Base-by-base conservation (phyloP, 1,284 basidiomycete species). In the Cystobasidium pallidum region DNA sequence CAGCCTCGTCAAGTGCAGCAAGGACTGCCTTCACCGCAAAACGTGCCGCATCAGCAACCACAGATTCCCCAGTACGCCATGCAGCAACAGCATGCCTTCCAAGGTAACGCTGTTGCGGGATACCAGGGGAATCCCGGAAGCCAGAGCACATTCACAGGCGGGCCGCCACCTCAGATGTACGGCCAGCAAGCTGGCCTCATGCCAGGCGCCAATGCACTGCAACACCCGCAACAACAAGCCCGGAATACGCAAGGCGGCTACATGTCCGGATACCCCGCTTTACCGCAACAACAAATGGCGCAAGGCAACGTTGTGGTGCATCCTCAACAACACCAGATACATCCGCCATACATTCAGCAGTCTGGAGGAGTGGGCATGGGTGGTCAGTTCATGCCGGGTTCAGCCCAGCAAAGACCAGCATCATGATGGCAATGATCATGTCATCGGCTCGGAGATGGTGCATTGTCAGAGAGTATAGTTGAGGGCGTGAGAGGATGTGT, bases 61-160 rank as follows among this genome's bases (percentile, higher is more conserved):
- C 52, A 54, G 24, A n/a, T n/a, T n/a, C 54, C 54, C 15, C 54
- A 57, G 54, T 57, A 57, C 19, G 32, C 54, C 26, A 64, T 66
- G 49, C 49, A 66, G 45, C 51, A 65, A 13, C 47, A 54, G 21
- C 49, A 66, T 10, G 43, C 43, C 19, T 51, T 64, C 28, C 62
- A 64, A 43, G 45, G 19, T 3, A 49, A 49, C n/a, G n/a, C n/a
- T 30, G 41, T 26, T 21, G 15, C 62, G 24, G 49, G 3, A 15
- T 26, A 26, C 15, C 45, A 47, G 43, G 39, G 30, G 15, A 51
- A 64, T 26, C 15, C 36, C 32, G 43, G 17, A 3, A 21, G 4
- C 3, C 49, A 57, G 36, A 32, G 30, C 10, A n/a, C 17, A 19
- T 57, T 57, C n/a, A 32, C 54, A 19, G 54, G 54, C 19, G 32